Conservation (phyloP, 345 rosid species). For the Euphorbia tirucalli region DNA sequence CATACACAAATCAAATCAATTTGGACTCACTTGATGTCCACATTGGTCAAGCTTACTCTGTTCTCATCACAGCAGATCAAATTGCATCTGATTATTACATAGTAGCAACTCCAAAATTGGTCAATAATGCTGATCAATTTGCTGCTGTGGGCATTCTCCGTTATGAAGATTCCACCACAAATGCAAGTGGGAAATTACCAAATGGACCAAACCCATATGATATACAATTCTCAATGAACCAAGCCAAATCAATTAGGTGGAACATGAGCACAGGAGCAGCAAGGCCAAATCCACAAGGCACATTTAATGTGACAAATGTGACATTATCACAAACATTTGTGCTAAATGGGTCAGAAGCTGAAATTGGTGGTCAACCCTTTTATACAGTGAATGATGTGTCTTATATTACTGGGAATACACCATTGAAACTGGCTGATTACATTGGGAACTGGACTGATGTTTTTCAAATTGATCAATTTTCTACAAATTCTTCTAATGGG, state of each 20-base stretch:
- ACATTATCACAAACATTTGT: slow-evolving; percentile 41
- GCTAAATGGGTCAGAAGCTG: slow-evolving; percentile 27
- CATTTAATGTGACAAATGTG: slow-evolving; percentile 52
- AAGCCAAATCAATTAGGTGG: slow-evolving; percentile 49
- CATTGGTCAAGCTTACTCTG: slow-evolving; percentile 34
- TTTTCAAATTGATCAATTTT: slow-evolving; percentile 41
- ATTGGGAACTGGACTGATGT: slow-evolving; percentile 32
- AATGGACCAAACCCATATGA: slow-evolving; percentile 40
- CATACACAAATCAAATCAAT: slow-evolving; percentile 31
- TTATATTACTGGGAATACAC: slow-evolving; percentile 35
- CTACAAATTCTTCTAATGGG: slow-evolving; percentile 28
- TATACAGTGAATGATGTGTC: slow-evolving; percentile 44
- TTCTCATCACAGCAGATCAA: slow-evolving; percentile 33
- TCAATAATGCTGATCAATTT: slow-evolving; percentile 7
- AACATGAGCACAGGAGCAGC: slow-evolving; percentile 61
- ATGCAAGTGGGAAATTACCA: slow-evolving; percentile 28
- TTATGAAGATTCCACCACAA: slow-evolving; percentile 27
- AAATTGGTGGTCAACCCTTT: slow-evolving; percentile 18
- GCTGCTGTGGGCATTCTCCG: slow-evolving; percentile 32
- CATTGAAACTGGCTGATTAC: slow-evolving; percentile 50
- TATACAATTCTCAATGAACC: slow-evolving; percentile 29
- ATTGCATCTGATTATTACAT: slow-evolving; percentile 29
- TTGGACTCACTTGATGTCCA: slow-evolving; percentile 36
- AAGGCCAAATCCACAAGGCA: slow-evolving; percentile 63
- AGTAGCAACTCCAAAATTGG: slow-evolving; percentile 44